These are phyloP conservation scores for Trypethelium eluteriae DNA, from an alignment of 495 filamentous ascomycete genomes.

Conservation along the genomic window DNA sequence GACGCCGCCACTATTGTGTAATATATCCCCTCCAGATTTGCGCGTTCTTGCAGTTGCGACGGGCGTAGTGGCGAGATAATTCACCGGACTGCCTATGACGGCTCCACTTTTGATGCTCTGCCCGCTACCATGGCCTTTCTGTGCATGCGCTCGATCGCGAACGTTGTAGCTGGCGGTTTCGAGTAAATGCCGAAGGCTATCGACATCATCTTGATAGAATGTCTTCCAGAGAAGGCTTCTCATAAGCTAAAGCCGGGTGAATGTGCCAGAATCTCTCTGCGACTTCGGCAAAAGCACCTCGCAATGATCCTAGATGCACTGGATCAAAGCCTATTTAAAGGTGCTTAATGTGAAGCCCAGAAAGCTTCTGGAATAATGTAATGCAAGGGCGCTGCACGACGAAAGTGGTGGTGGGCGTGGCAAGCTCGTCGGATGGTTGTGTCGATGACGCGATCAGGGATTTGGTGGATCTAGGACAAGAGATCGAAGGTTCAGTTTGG, in stretches of 20 bases:
- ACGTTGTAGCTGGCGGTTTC: conserved; percentile 50
- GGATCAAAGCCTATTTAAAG: conserved; percentile 84
- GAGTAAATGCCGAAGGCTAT: conserved; percentile 77
- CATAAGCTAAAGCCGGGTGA: conserved; percentile 61
- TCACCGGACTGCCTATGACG: conserved; percentile 45
- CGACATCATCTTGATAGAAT: conserved; percentile 93
- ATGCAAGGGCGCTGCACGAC: not conserved
- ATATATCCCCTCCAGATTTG: conserved; percentile 33
- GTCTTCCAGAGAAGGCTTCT: conserved; percentile 91
- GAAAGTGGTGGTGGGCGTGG: not conserved
- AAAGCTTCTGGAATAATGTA: not conserved
- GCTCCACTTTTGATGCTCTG: conserved; percentile 33
- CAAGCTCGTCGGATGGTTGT: not conserved
- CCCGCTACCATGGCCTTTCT: conserved; percentile 31
- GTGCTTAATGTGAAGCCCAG: conserved; percentile 34
- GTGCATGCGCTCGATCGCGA: conserved; percentile 37
- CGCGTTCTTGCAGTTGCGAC: conserved; percentile 36
- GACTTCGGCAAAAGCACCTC: conserved; percentile 67
- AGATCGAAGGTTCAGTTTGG: not conserved
- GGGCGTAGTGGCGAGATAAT: conserved; percentile 43
- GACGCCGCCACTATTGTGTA: conserved; percentile 2
- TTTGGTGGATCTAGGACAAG: not conserved
- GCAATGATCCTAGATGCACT: conserved; percentile 63
- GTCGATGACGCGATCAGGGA: not conserved
- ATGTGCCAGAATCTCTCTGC: conserved; percentile 46